phyloP scores from a whole-genome alignment of 176 grass and related monocot genomes.

The Rhynchospora tenuis region DNA sequence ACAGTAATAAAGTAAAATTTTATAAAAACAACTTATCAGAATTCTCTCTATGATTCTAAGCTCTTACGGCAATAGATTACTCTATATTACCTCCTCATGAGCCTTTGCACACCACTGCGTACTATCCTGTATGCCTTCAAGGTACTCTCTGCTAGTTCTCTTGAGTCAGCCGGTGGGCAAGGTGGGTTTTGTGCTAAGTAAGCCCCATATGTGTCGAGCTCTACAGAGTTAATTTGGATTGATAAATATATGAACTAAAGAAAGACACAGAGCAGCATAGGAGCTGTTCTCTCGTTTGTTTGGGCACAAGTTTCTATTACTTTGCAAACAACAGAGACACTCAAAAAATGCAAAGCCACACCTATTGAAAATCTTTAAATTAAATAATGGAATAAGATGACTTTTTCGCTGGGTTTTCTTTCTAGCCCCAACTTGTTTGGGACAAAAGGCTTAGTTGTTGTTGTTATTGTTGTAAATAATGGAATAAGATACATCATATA shows the following conservation, averaged over 20 bases:
- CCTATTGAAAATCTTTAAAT: too few relatives aligned
- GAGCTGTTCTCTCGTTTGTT: background rate
- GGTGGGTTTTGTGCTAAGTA: conserved; percentile 21
- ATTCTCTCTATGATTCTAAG: background rate
- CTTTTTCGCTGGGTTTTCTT: too few relatives aligned
- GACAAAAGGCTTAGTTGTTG: too few relatives aligned
- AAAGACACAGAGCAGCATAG: background rate
- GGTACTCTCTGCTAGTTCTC: conserved; percentile 53
- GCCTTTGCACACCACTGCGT: conserved; percentile 33
- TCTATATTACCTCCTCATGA: conserved; percentile 58
- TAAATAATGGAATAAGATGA: too few relatives aligned
- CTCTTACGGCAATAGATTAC: background rate
- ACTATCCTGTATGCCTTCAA: conserved; percentile 69
- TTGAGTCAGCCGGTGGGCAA: conserved; percentile 32
- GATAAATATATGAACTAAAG: background rate
- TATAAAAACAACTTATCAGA: background rate
- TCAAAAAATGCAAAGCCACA: background rate
- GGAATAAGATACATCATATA: too few relatives aligned
- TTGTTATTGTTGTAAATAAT: too few relatives aligned
- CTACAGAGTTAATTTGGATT: conserved; percentile 18
- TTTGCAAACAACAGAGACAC: background rate
- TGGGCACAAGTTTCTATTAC: background rate
- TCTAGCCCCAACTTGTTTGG: too few relatives aligned
- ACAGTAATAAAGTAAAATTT: background rate
- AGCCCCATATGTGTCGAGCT: conserved; percentile 67